Conservation (phyloP, 2,329 filamentous ascomycete genomes). For the Monosporascus sp. region DNA sequence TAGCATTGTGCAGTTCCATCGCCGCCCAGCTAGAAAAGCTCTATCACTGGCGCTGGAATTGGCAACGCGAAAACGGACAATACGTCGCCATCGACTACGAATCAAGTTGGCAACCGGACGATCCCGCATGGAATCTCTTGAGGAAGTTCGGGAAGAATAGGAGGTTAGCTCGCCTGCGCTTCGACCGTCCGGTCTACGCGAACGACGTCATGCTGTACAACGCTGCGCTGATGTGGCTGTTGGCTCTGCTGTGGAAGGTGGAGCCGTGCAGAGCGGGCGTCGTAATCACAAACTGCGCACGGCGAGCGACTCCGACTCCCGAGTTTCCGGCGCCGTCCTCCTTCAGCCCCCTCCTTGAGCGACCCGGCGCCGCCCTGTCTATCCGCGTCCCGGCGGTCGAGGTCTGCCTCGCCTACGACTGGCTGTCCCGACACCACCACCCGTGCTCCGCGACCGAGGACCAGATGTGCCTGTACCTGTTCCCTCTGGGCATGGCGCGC, state of each 20-base stretch:
- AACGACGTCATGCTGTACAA: slow-evolving; percentile 15
- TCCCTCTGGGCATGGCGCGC: slow-evolving; percentile 16
- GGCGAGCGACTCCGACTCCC: slow-evolving; percentile 1
- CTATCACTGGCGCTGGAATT: slow-evolving; percentile 14
- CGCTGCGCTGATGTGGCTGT: slow-evolving; percentile 11
- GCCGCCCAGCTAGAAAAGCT: slow-evolving; percentile 9
- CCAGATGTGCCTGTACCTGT: slow-evolving; percentile 13
- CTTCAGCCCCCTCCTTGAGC: slow-evolving; percentile 11
- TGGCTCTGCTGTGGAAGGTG: slow-evolving; percentile 14
- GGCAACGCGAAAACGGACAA: slow-evolving; percentile 11
- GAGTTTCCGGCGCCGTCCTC: background rate
- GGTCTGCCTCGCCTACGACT: slow-evolving; percentile 12
- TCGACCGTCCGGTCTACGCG: slow-evolving; percentile 7
- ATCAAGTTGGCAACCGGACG: slow-evolving; percentile 1
- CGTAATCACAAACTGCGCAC: slow-evolving; percentile 9
- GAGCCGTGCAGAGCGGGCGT: slow-evolving; percentile 5
- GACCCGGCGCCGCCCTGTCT: slow-evolving; percentile 8
- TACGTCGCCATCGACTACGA: slow-evolving; percentile 2
- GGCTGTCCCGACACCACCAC: slow-evolving; percentile 11
- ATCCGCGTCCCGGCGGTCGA: slow-evolving; percentile 14
- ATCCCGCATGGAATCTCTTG: background rate
- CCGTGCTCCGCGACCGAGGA: slow-evolving; percentile 4
- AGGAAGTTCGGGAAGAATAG: background rate
- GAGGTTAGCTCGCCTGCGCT: slow-evolving; percentile 4
- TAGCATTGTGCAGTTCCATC: slow-evolving; percentile 4